Base-by-base conservation (phyloP, 179 eudicot genomes). In the Beta lomatogona region DNA sequence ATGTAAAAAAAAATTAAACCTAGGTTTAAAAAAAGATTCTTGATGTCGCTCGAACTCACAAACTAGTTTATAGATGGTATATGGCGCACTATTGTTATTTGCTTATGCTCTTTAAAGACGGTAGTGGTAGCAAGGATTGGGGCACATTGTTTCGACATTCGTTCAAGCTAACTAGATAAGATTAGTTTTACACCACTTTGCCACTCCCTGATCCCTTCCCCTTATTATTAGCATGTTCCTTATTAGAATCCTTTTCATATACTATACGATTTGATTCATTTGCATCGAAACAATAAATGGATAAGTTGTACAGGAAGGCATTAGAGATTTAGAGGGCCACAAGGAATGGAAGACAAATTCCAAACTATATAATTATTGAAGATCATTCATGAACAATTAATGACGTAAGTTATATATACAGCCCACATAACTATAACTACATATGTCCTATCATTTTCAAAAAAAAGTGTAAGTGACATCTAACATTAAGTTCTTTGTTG, bases 281-380 rank as follows among this genome's bases (percentile, higher is more conserved):
- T 41, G 50, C 72, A 36, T 68, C 21, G 72, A 68, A 68, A 68
- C 21, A 6, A 36, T 68, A 36, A 68, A 68, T 68, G 72, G 50
- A 36, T 41, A 68, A 68, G 7, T 6, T 63, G 4, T 3, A 2
- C 31, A 2, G 12, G 13, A 60, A n/a, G 64, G 6, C 70, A 16
- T 7, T 68, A 52, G 36, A 22, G 77, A 9, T 36, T 36, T 36
- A 36, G 52, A 48, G 52, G 77, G 61, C 61, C 46, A 73, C 77
- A 54, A 53, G 61, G 63, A 73, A 52, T 54, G 77, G 59, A 13
- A 50, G 16, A 5, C 1, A 6, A 7, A 13, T 13, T 57, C 21
- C 64, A 59, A n/a, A 22, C 31, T 63, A 63, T 11, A 55, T 12
- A 11, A 18, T 2, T n/a, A 58, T 60, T 19, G 64, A 60, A 18